Percentiles rank a stretch among this genome's conserved stretches.
phyloP scores from a whole-genome alignment of 768 basidiomycete species.

The Coprinopsis sp. region DNA sequence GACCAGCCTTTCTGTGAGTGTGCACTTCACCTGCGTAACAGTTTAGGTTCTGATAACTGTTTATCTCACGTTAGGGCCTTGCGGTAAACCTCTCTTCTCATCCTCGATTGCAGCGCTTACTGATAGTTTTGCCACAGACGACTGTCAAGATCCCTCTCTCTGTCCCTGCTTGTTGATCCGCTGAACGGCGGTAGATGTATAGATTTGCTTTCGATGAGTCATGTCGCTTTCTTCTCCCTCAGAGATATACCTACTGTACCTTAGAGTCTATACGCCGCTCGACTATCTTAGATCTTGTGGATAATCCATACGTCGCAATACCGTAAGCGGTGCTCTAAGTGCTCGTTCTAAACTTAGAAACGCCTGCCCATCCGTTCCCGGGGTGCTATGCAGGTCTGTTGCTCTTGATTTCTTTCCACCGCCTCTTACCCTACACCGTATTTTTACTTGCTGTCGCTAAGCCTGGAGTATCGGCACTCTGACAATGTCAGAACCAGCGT shows the following conservation, averaged over 20 bases:
- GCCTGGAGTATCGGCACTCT: too few relatives aligned
- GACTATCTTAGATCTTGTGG: too few relatives aligned
- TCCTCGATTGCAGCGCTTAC: conserved; percentile 3
- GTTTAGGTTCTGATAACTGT: conserved; percentile 5
- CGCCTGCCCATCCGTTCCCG: too few relatives aligned
- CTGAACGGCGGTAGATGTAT: not conserved
- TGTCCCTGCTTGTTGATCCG: conserved; percentile 68
- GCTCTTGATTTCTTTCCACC: too few relatives aligned
- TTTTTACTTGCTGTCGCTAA: too few relatives aligned
- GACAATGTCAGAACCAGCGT: too few relatives aligned
- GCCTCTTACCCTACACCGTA: too few relatives aligned
- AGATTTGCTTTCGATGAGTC: not conserved
- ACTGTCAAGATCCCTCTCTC: conserved; percentile 82
- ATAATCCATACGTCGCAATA: too few relatives aligned
- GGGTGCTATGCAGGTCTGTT: too few relatives aligned
- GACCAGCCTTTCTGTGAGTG: conserved; percentile 84
- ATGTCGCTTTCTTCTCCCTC: not conserved
- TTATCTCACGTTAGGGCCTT: conserved; percentile 38
- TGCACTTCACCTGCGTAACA: conserved; percentile 8
- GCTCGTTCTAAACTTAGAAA: too few relatives aligned
- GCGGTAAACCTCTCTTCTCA: conserved; percentile 28
- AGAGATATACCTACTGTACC: not conserved
- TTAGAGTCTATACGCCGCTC: not conserved
- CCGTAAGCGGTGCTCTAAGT: too few relatives aligned
- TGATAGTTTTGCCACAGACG: conserved; percentile 34